Conservation (phyloP, 768 basidiomycete species). For the Dentipellis fragilis region DNA sequence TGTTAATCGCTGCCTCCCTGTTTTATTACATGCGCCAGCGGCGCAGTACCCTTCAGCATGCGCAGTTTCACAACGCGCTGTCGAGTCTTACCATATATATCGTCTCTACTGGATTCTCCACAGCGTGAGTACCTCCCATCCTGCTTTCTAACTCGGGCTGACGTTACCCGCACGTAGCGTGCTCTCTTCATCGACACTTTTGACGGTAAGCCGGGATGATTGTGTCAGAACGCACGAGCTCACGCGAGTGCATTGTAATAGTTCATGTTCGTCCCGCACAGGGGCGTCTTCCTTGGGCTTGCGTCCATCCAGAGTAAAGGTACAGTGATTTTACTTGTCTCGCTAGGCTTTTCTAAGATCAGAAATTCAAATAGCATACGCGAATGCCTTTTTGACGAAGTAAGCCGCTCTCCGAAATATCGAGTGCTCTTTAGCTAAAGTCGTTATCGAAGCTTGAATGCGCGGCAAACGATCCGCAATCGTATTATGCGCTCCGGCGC, state of each 20-base stretch:
- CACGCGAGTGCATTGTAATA: not conserved
- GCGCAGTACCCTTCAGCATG: not conserved
- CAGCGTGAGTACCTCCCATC: not conserved
- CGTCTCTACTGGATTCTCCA: not conserved
- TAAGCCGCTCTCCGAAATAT: not conserved
- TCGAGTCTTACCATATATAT: not conserved
- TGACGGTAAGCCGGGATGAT: not conserved
- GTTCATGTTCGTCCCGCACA: not conserved
- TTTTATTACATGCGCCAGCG: not conserved
- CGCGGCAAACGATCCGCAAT: not conserved
- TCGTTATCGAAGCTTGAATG: not conserved
- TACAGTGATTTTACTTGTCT: not conserved
- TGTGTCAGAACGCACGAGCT: not conserved
- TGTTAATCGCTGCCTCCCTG: not conserved
- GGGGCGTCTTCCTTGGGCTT: constrained; percentile 2
- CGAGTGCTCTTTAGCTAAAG: not conserved
- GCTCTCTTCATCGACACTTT: not conserved
- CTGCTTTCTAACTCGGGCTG: too few species aligned
- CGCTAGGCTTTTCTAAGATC: not conserved
- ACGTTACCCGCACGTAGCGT: not conserved
- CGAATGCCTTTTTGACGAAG: constrained; percentile 1
- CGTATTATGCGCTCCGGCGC: not conserved
- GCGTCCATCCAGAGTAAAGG: constrained; percentile 4
- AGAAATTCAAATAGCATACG: not conserved
- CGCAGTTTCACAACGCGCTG: not conserved